These are phyloP conservation scores for Neurospora sp. DNA, from an alignment of 495 filamentous ascomycete species.

Conservation along the genomic window DNA sequence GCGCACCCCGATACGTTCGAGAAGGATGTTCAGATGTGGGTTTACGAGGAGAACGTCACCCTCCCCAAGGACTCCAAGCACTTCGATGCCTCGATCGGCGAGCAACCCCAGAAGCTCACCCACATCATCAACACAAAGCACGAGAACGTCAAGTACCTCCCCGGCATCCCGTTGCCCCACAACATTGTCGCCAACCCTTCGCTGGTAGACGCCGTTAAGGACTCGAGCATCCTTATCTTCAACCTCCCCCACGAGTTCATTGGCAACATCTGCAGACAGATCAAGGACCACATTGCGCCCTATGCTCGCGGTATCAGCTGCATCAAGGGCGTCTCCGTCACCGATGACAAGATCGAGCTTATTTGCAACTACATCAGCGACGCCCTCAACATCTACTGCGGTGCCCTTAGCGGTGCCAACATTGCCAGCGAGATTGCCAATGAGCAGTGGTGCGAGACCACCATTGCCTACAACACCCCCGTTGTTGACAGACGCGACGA, in stretches of 20 bases:
- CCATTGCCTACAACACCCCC: conserved; percentile 91
- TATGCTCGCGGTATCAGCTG: conserved; percentile 92
- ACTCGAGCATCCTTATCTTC: conserved; percentile 84
- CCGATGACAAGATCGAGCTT: conserved; percentile 66
- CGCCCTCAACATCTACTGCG: conserved; percentile 89
- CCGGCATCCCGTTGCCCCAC: conserved; percentile 66
- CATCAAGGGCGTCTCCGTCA: conserved; percentile 95
- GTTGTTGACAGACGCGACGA: conserved; percentile 46
- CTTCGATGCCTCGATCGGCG: conserved; percentile 38
- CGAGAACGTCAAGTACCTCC: conserved; percentile 97
- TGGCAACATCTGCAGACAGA: conserved; percentile 68
- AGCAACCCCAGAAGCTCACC: conserved; percentile 73
- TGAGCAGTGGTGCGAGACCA: conserved; percentile 95
- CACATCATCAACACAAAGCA: conserved; percentile 82
- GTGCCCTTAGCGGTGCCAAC: conserved; percentile 92
- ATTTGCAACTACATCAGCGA: conserved; percentile 94
- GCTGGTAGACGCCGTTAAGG: conserved; percentile 67
- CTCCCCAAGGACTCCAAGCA: conserved; percentile 54
- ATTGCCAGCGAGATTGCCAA: conserved; percentile 90
- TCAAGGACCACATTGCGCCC: conserved; percentile 81
- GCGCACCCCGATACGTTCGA: conserved; percentile 74
- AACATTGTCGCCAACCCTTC: conserved; percentile 90
- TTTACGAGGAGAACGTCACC: conserved; percentile 78
- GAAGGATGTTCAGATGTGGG: conserved; percentile 92
- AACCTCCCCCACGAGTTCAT: conserved; percentile 99